These are phyloP conservation scores for Colletotrichum liriopes DNA, from an alignment of 2,329 filamentous ascomycete genomes.

Conservation along the genomic window DNA sequence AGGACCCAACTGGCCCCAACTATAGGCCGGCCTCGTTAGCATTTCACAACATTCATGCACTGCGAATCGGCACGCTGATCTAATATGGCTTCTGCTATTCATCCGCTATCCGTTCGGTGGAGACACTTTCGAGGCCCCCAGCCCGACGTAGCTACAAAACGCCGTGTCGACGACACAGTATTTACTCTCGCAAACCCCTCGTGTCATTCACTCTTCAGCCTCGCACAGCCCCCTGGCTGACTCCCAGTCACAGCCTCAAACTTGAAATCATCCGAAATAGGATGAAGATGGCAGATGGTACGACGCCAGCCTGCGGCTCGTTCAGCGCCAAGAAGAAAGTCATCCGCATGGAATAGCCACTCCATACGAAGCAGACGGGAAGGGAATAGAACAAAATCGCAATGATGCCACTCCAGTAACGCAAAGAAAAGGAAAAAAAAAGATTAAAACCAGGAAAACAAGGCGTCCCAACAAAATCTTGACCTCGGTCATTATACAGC, in stretches of 20 bases:
- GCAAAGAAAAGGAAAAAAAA: not conserved
- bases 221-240: not conserved
- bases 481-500: conserved; percentile 35
- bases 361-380: conserved; percentile 5
- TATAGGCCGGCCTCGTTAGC: not conserved
- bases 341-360: conserved; percentile 6
- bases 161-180: not conserved
- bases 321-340: conserved; percentile 15
- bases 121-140: not conserved
- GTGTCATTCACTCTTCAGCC: conserved; percentile 5
- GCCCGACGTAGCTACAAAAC: not conserved
- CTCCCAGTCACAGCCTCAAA: conserved; percentile 7
- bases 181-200: not conserved
- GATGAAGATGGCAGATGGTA: conserved; percentile 2
- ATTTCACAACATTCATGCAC: not conserved
- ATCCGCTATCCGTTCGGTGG: not conserved
- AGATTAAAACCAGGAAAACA: not conserved
- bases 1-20: not conserved
- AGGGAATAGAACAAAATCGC: not conserved
- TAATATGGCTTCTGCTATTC: conserved; percentile 5
- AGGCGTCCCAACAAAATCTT: conserved; percentile 1
- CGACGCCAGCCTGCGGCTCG: conserved; percentile 35
- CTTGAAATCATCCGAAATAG: conserved; percentile 25
- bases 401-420: conserved; percentile 15
- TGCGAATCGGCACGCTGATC: not conserved